phyloP scores from a whole-genome alignment of 2,329 filamentous ascomycete genomes.

The Pseudogymnoascus sp. region DNA sequence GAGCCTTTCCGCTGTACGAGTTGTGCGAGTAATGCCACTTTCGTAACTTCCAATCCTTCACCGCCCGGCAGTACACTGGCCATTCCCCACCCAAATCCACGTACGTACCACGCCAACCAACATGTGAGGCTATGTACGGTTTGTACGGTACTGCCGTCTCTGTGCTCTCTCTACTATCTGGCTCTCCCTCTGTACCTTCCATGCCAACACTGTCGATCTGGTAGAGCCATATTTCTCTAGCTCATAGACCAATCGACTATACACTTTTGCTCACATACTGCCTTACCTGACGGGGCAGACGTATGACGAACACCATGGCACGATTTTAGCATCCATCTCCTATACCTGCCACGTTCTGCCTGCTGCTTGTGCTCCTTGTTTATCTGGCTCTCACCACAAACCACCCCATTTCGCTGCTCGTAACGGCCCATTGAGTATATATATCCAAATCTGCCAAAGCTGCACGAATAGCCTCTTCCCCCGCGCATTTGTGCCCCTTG shows the following conservation, averaged over 20 bases:
- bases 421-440: slow-evolving; percentile 11
- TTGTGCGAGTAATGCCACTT: neutral
- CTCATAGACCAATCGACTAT: neutral
- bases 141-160: neutral
- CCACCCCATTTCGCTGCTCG: slow-evolving; percentile 15
- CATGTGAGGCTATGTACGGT: neutral
- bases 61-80: neutral
- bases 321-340: neutral
- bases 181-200: neutral
- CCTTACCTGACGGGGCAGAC: neutral
- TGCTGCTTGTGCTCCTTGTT: neutral
- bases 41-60: neutral
- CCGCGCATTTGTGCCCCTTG: slow-evolving; percentile 7
- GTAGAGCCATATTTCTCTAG: slow-evolving; percentile 3
- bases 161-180: neutral
- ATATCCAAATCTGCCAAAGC: neutral
- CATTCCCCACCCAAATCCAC: neutral
- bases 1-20: neutral
- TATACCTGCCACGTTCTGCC: neutral
- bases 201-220: neutral
- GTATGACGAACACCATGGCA: slow-evolving; percentile 6
- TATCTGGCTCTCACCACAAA: neutral
- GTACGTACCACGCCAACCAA: neutral
- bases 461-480: neutral
- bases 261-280: neutral